These are phyloP conservation scores for Debaryomyces sp. DNA, from an alignment of 1,139 yeast genomes.

Conservation along the genomic window DNA sequence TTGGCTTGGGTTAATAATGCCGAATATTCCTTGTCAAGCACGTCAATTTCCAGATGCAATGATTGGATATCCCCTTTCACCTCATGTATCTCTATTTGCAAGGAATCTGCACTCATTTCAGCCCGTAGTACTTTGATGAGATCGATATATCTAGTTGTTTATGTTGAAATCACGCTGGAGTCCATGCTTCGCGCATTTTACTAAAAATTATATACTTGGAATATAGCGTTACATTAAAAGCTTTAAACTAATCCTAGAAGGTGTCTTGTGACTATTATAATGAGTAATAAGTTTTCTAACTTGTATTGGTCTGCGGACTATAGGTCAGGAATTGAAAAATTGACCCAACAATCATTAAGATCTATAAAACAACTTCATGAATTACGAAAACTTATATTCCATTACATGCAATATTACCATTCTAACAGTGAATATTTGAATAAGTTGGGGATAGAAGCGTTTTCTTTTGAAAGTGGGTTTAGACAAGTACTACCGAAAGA, in stretches of 20 bases:
- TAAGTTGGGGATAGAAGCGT: constrained; percentile 28
- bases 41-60: constrained; percentile 18
- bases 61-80: constrained; percentile 17
- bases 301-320: constrained; percentile 50
- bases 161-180: background rate
- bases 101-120: constrained; percentile 7
- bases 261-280: background rate
- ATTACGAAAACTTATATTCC: constrained; percentile 41
- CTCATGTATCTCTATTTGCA: constrained; percentile 14
- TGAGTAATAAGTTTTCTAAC: constrained; percentile 27
- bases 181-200: background rate
- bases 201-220: background rate
- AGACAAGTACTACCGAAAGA: constrained; percentile 11
- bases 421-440: constrained; percentile 39
- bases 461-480: constrained; percentile 26
- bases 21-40: constrained; percentile 15
- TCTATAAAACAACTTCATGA: constrained; percentile 48
- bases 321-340: constrained; percentile 35
- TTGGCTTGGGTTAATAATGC: background rate
- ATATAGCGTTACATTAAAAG: background rate
- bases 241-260: background rate
- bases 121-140: background rate
- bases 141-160: background rate
- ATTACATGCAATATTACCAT: constrained; percentile 40
- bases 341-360: constrained; percentile 32